These are phyloP conservation scores for Viridothelium virens DNA, from an alignment of 495 filamentous ascomycete species.

Conservation along the genomic window DNA sequence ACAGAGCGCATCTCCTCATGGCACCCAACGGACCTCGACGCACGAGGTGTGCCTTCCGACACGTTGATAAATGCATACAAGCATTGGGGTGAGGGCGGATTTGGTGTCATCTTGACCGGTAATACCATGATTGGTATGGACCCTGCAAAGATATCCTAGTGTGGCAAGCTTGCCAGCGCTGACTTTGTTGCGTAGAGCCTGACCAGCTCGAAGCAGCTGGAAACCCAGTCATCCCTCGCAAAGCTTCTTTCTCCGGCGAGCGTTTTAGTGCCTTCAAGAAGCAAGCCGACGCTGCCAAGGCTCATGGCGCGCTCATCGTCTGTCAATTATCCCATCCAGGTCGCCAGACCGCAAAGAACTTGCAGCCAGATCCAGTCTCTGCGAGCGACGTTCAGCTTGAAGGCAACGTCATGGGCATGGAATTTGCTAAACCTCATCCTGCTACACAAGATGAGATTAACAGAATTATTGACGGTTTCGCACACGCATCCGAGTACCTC, in stretches of 20 bases:
- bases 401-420: constrained; percentile 39
- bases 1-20: constrained; percentile 54
- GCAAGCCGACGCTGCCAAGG: constrained; percentile 44
- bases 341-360: constrained; percentile 43
- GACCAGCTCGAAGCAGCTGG: constrained; percentile 52
- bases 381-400: constrained; percentile 54
- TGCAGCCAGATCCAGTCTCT: constrained; percentile 51
- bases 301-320: constrained; percentile 48
- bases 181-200: constrained; percentile 29
- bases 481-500: constrained; percentile 49
- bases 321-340: constrained; percentile 58
- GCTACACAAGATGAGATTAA: constrained; percentile 46
- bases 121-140: constrained; percentile 48
- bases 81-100: constrained; percentile 52
- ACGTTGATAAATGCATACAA: constrained; percentile 52
- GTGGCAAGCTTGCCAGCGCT: no score
- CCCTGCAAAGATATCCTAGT: background rate
- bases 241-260: constrained; percentile 41
- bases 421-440: constrained; percentile 43
- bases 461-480: constrained; percentile 44
- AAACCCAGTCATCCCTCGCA: constrained; percentile 49
- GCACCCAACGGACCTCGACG: constrained; percentile 41
- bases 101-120: constrained; percentile 53
- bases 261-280: constrained; percentile 53
- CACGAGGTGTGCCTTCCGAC: constrained; percentile 50